Evolutionary conservation across 2,329 filamentous ascomycete species (phyloP), one percentile per base, ranked within the genome.

Genomic region (Curvularia spicifera): DNA sequence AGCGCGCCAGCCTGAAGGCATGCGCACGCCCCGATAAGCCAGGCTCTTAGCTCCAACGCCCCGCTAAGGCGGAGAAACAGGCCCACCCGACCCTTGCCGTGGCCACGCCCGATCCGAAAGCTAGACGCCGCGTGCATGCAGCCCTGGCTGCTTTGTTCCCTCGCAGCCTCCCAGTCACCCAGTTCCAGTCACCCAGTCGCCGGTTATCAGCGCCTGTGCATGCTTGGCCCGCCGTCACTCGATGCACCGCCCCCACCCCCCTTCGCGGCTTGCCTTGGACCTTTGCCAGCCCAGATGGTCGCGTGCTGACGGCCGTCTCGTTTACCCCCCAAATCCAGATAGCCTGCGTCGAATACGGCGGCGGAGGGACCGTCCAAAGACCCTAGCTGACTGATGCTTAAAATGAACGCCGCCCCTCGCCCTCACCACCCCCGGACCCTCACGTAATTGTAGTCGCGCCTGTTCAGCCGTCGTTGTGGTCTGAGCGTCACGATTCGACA

Each of bases 361-460:
- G 57, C 65, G 59, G 63, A 66, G 56, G 63, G 56, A 62, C 61
- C 61, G 50, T 57, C 51, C 45, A 49, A 48, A 57, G 60, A 60
- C 64, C 69, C 64, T 64, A 59, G 68, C 65, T 57, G 64, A 60
- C 67, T 54, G 55, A 57, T 65, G 62, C 66, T 72, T 71, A 69
- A 71, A 68, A 69, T 64, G 59, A 54, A 26, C 1, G 57, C 39
- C 53, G 68, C 57, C 67, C 67, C 67, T 67, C 64, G 56, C 64
- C 48, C 54, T 63, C 29, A 53, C 57, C 47, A 61, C 57, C 54
- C 59, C 63, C 33, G 33, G 55, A 39, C 39, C 20, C 56, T 55
- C 60, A 56, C 56, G 55, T 59, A 63, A 59, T 56, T 63, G 57
- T 65, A 63, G 55, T 63, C 62, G 57, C 44, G 20, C 46, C 42